Conservation (phyloP, 129 eudicot genomes). For the Lonicera japonica region DNA sequence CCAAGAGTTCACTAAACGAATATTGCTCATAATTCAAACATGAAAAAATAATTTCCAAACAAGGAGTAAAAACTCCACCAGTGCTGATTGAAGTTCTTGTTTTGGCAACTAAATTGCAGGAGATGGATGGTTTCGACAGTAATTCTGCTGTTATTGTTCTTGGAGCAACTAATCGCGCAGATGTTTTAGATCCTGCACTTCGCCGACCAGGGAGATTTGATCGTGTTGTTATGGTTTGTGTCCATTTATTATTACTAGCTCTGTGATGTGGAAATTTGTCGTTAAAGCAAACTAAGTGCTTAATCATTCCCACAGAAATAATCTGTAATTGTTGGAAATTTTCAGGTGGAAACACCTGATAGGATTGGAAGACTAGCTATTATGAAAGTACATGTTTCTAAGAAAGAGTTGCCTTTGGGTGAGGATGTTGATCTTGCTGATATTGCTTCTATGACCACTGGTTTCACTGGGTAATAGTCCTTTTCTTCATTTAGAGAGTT, state of each 20-base stretch:
- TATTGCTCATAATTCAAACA: too few species aligned
- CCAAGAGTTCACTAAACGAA: too few species aligned
- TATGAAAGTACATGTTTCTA: conserved; percentile 74
- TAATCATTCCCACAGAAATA: conserved; percentile 3
- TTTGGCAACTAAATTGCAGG: conserved; percentile 47
- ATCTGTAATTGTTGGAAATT: conserved; percentile 6
- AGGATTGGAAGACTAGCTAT: conserved; percentile 87
- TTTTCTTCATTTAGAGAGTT: conserved; percentile 3
- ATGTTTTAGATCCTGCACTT: conserved; percentile 98
- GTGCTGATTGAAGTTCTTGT: conserved; percentile 2
- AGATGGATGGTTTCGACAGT: conserved; percentile 99
- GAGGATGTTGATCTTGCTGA: conserved; percentile 69
- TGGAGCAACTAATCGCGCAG: conserved; percentile 97
- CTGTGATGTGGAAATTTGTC: not conserved
- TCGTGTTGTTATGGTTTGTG: conserved; percentile 90
- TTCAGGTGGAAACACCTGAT: conserved; percentile 96
- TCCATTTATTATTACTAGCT: conserved; percentile 9
- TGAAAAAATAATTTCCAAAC: too few species aligned
- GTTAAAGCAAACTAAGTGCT: not conserved
- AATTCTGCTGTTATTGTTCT: conserved; percentile 97
- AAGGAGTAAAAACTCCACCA: too few species aligned
- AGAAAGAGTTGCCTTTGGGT: conserved; percentile 88
- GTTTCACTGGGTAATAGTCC: conserved; percentile 86
- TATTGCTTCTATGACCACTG: conserved; percentile 95
- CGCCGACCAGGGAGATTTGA: conserved; percentile 99